Evolutionary conservation across 495 filamentous ascomycete genomes (phyloP), one percentile per base, ranked within the genome.

Genomic region (Cryomyces minteri): DNA sequence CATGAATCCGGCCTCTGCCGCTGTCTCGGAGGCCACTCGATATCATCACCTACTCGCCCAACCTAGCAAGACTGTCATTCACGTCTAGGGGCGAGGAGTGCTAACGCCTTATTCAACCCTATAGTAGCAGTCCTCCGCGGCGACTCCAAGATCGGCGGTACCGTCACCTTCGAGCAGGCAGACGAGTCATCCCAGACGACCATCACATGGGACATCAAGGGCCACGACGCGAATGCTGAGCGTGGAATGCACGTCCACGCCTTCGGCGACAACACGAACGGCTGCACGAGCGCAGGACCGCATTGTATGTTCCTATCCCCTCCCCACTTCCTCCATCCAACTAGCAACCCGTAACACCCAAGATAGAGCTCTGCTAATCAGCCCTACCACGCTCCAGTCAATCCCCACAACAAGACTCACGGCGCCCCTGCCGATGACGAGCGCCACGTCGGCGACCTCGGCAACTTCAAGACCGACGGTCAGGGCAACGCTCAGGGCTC

Each of bases 221-320:
- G 88, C 71, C 67, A 93, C 67, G 88, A 95, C 60, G 59, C 88
- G 67, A 95, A 92, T 57, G 88, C 90, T 57, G 75, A 88, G 79
- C 86, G 92, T 69, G 90, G 81, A 65, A 80, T 94, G 73, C 92
- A 96, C 73, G 79, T 96, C 59, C 90, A 96, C 71, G 82, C 90
- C 68, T 98, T 94, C 59, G 90, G 92, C 64, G 90, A 95, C 76
- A 96, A 95, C 74, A 95, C 92, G 72, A 98, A 96, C 67, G 90
- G 92, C 64, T 98, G 90, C 79, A 96, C 90, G 47, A 88, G 81
- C 48, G 90, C 90, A 43, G 90, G 90, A 39, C 87, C 90, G 55
- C 90, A 98, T 68, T 96, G 85, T 90, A 75, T 58, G 82, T 66
- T 30, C 4, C 14, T 32, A 36, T 31, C 44, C 6, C 33, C 18